phyloP scores from a whole-genome alignment of 345 rosid genomes.

The Angophora floribunda region DNA sequence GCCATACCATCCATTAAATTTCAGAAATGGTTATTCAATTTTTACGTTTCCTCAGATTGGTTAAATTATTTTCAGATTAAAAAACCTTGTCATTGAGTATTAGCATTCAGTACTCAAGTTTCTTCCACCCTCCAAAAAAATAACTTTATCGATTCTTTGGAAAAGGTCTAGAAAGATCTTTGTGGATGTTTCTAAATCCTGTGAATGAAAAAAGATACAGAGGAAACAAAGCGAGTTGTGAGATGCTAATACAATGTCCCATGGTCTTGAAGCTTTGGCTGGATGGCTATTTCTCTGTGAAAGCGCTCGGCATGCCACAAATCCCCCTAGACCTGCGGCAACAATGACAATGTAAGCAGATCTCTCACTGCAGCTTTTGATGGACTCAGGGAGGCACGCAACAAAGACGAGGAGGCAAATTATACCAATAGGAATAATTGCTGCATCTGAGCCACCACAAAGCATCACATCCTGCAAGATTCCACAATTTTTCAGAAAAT shows the following conservation, averaged over 20 bases:
- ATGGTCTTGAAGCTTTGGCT: slow-evolving; percentile 51
- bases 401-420: not conserved
- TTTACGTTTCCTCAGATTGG: not conserved
- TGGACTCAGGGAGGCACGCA: not conserved
- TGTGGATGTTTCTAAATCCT: not conserved
- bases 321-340: slow-evolving; percentile 44
- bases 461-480: slow-evolving; percentile 43
- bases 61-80: not conserved
- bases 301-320: slow-evolving; percentile 41
- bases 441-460: slow-evolving; percentile 55
- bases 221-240: not conserved
- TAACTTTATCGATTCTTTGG: not conserved
- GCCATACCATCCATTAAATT: not conserved
- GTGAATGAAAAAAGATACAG: not conserved
- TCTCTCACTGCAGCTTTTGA: not conserved
- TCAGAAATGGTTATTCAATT: not conserved
- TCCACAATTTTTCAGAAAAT: not conserved
- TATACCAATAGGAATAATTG: slow-evolving; percentile 38
- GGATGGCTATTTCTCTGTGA: slow-evolving; percentile 46
- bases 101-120: not conserved
- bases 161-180: not conserved
- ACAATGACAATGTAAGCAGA: not conserved
- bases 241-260: slow-evolving; percentile 35
- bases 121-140: not conserved
- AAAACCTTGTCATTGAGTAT: not conserved